Base-by-base conservation (phyloP, 1,284 basidiomycete genomes). In the Sporisorium graminicola region DNA sequence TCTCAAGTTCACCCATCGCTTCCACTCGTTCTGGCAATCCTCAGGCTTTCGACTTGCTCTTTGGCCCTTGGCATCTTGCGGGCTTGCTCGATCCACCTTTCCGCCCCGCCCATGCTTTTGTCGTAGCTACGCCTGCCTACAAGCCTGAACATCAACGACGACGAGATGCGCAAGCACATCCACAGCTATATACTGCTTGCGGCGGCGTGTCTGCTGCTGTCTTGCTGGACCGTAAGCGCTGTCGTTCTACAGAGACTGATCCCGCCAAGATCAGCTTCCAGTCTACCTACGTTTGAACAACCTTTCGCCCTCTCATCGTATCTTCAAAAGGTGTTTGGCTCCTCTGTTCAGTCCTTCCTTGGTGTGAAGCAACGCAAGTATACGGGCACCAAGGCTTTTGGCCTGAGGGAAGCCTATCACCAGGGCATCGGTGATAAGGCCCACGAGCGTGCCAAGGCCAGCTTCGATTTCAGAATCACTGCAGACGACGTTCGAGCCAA, bases 361-460 rank as follows among this genome's bases (percentile, higher is more conserved):
- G 29, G 29, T 13, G 12, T 31, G 12, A 27, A 50, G 9, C 44
- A 51, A 26, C 26, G 13, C 24, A 35, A 31, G 20, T 26, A 37
- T 4, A 22, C 29, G 12, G 43, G 51, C 14, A 20, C 55, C 51
- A 73, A 74, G 52, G 56, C 63, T 0, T 71, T 77, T 22, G 71
- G 71, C 1, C 42, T 77, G n/a, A 51, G 71, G 13, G 65, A 74
- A 51, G 75, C 75, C 8, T 77, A 71, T 22, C 75, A 77, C 46
- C 71, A 68, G 31, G 75, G 75, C 7, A 33, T 77, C 13, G 64
- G 61, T 20, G 67, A 65, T 56, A 67, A 71, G 37, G 43, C 75
- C 27, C 55, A 74, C 31, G 40, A 74, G 29, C 59, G 71, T 14
- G 75, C 71, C 27, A 65, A 58, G 33, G 40, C 63, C 6, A 24